phyloP scores from a whole-genome alignment of 257 asterid genomes.

The Penstemon davidsonii region DNA sequence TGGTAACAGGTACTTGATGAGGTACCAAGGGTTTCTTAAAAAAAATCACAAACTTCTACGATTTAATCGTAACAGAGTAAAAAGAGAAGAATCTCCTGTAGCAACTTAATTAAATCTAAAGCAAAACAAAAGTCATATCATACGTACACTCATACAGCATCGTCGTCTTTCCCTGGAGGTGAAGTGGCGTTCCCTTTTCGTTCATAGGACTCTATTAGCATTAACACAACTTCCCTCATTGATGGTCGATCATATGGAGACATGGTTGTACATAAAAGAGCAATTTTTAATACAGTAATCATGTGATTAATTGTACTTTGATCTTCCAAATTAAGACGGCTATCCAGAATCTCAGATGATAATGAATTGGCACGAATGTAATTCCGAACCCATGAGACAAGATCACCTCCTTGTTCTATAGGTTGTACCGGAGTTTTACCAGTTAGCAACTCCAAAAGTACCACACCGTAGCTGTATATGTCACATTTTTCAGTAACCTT shows the following conservation, averaged over 20 bases:
- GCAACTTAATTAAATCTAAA: slow-evolving; percentile 28
- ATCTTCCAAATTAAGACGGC: slow-evolving; percentile 56
- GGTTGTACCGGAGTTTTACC: slow-evolving; percentile 94
- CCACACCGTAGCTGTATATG: slow-evolving; percentile 87
- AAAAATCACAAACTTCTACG: slow-evolving; percentile 48
- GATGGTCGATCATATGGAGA: slow-evolving; percentile 78
- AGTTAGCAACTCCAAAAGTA: slow-evolving; percentile 75
- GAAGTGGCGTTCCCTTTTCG: slow-evolving; percentile 51
- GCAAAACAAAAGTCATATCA: slow-evolving; percentile 26
- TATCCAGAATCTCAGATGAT: slow-evolving; percentile 66
- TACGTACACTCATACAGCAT: slow-evolving; percentile 42
- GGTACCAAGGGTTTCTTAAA: slow-evolving; percentile 21
- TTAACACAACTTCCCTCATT: slow-evolving; percentile 79
- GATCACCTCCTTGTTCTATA: slow-evolving; percentile 84
- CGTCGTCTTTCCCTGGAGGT: slow-evolving; percentile 54
- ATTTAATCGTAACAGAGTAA: slow-evolving; percentile 17
- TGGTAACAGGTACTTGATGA: slow-evolving; percentile 8
- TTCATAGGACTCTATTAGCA: slow-evolving; percentile 77
- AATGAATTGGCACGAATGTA: slow-evolving; percentile 55
- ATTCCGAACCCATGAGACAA: slow-evolving; percentile 64
- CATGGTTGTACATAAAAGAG: slow-evolving; percentile 77
- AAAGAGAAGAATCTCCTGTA: slow-evolving; percentile 35
- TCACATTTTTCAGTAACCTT: slow-evolving; percentile 91
- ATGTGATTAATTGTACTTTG: slow-evolving; percentile 58
- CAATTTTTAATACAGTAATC: slow-evolving; percentile 71